Conservation (phyloP, 345 rosid genomes). For the Linum tenue region DNA sequence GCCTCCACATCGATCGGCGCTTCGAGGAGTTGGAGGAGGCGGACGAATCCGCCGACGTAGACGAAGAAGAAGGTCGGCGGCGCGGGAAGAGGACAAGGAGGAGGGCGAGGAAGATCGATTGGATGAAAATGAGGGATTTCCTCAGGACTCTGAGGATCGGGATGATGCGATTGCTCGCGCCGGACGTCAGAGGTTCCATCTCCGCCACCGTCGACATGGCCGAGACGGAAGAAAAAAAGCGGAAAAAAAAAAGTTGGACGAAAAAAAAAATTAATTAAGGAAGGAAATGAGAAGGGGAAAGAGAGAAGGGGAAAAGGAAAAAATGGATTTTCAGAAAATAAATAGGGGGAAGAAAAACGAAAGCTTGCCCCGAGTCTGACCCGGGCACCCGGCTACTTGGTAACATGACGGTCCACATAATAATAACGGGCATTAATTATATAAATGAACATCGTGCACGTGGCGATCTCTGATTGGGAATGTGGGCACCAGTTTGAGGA, state of each 20-base stretch:
- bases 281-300: not conserved
- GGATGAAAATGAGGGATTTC: constrained; percentile 38
- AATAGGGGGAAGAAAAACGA: no score
- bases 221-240: not conserved
- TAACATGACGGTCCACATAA: no score
- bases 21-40: constrained; percentile 29
- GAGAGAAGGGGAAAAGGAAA: not conserved
- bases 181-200: constrained; percentile 84
- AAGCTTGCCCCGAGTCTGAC: no score
- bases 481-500: not conserved
- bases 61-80: constrained; percentile 31
- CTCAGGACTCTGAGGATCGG: constrained; percentile 52
- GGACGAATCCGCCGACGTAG: constrained; percentile 11
- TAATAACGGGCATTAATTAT: no score
- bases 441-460: not conserved
- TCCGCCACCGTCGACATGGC: constrained; percentile 44
- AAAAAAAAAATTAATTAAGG: not conserved
- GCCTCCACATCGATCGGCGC: constrained; percentile 43
- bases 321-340: not conserved
- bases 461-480: not conserved
- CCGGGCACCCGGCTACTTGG: no score
- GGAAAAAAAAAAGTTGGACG: no score
- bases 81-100: constrained; percentile 59
- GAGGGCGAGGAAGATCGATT: constrained; percentile 42
- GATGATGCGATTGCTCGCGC: constrained; percentile 93